These are phyloP conservation scores for Mycotypha africana DNA, from an alignment of 371 early-diverging fungal genomes.

Conservation along the genomic window DNA sequence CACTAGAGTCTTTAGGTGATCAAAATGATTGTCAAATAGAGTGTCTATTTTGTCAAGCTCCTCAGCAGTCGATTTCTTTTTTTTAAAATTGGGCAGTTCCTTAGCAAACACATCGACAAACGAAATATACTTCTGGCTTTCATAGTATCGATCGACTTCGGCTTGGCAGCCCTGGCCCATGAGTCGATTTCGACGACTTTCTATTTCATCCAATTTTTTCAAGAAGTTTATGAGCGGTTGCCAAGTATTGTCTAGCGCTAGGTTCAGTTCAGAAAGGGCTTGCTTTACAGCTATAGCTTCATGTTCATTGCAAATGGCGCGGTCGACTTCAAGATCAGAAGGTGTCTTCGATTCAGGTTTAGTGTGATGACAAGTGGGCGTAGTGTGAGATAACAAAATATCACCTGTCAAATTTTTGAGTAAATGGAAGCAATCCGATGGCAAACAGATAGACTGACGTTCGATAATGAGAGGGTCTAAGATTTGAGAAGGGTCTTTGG, in stretches of 20 bases:
- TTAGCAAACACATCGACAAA: constrained; percentile 30
- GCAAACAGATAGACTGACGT: constrained; percentile 54
- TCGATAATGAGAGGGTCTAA: constrained; percentile 58
- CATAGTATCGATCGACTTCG: constrained; percentile 24
- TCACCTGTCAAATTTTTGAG: constrained; percentile 68
- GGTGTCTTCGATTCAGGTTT: constrained; percentile 62
- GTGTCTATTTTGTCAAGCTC: constrained; percentile 48
- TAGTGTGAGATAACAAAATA: constrained; percentile 65
- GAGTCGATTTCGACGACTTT: constrained; percentile 23
- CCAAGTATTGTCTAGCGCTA: constrained; percentile 36
- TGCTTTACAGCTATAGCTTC: constrained; percentile 31
- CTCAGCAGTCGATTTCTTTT: constrained; percentile 19
- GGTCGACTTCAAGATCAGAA: constrained; percentile 66
- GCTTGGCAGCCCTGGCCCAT: constrained; percentile 34
- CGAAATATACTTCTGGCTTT: constrained; percentile 18
- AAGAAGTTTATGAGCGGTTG: constrained; percentile 40
- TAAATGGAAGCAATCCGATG: constrained; percentile 61
- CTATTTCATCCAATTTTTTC: constrained; percentile 28
- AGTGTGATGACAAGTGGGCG: constrained; percentile 70
- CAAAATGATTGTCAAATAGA: constrained; percentile 46
- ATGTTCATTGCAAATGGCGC: constrained; percentile 63
- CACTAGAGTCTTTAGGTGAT: constrained; percentile 11
- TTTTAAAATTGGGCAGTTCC: constrained; percentile 10
- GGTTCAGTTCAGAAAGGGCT: constrained; percentile 32
- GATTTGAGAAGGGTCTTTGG: constrained; percentile 55